A percentile compares a stretch with the other conserved stretches of the same genome.
phyloP scores from a whole-genome alignment of 2,329 filamentous ascomycete species.

The Colletotrichum coccodes region DNA sequence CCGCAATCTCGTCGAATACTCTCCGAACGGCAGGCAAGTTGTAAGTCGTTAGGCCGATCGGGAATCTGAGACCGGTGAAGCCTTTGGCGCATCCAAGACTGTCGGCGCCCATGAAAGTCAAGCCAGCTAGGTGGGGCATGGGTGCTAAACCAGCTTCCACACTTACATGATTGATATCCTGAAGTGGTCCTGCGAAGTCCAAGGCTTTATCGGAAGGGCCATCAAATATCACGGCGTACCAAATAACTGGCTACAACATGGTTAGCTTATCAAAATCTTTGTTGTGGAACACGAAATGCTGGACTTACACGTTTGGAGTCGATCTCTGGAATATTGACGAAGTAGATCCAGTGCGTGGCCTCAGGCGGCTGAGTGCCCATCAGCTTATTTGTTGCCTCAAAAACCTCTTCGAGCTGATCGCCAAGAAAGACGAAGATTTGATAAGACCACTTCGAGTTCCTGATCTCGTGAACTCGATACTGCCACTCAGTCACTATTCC shows the following conservation, averaged over 20 bases:
- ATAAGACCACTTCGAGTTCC: conserved; percentile 37
- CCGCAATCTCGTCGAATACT: conserved; percentile 44
- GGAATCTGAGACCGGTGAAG: conserved; percentile 50
- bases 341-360: conserved; percentile 43
- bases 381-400: conserved; percentile 46
- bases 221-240: conserved; percentile 52
- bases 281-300: conserved; percentile 30
- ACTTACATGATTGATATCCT: conserved; percentile 48
- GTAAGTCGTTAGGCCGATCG: conserved; percentile 53
- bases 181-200: conserved; percentile 51
- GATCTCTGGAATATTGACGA: conserved; percentile 44
- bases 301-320: conserved; percentile 41
- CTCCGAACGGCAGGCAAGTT: conserved; percentile 38
- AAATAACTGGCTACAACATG: conserved; percentile 47
- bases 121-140: conserved; percentile 53
- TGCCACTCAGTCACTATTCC: conserved; percentile 57
- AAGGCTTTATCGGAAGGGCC: conserved; percentile 47
- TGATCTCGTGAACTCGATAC: conserved; percentile 40
- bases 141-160: conserved; percentile 41
- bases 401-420: conserved; percentile 42
- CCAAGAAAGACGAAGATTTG: conserved; percentile 38
- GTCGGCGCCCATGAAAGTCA: conserved; percentile 49
- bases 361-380: conserved; percentile 38
- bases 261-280: background rate
- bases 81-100: conserved; percentile 53